Conservation (phyloP, 2,329 filamentous ascomycete species). For the Didymosphaeria variabile region DNA sequence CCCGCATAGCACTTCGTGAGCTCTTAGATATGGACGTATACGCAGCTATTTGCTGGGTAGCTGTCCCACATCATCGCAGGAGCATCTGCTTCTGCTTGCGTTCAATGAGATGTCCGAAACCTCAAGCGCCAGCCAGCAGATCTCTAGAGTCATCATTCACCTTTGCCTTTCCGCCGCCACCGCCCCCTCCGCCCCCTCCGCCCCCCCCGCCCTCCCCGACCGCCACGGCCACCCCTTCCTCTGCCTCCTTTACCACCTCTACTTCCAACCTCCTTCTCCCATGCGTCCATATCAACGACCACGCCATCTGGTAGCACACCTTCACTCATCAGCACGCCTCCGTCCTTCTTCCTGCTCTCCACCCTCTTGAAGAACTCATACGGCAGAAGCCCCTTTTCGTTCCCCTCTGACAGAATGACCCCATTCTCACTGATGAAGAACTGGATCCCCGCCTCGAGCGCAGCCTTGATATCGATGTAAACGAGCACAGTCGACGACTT, state of each 20-base stretch:
- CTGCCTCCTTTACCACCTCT: slow-evolving; percentile 27
- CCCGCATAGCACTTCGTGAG: too few relatives aligned
- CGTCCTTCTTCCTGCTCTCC: slow-evolving; percentile 66
- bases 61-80: neutral
- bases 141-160: slow-evolving; percentile 36
- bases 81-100: neutral
- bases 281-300: slow-evolving; percentile 47
- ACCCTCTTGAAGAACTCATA: slow-evolving; percentile 74
- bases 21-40: too few relatives aligned
- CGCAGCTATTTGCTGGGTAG: neutral
- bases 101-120: neutral
- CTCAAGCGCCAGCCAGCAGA: slow-evolving; percentile 29
- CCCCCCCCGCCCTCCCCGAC: slow-evolving; percentile 34
- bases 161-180: slow-evolving; percentile 33
- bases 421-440: slow-evolving; percentile 73
- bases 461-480: slow-evolving; percentile 75
- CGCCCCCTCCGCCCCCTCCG: slow-evolving; percentile 30
- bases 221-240: slow-evolving; percentile 33
- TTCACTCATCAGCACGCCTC: slow-evolving; percentile 74
- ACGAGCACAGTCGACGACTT: slow-evolving; percentile 69
- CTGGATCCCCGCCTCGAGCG: slow-evolving; percentile 67
- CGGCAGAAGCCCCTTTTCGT: slow-evolving; percentile 54
- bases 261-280: slow-evolving; percentile 43
- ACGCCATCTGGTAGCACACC: slow-evolving; percentile 64
- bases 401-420: slow-evolving; percentile 57